A percentile compares a stretch with the other conserved stretches of the same genome.
Evolutionary conservation across 2,329 filamentous ascomycete species (phyloP).

Genomic region (Aspergillus sp.): DNA sequence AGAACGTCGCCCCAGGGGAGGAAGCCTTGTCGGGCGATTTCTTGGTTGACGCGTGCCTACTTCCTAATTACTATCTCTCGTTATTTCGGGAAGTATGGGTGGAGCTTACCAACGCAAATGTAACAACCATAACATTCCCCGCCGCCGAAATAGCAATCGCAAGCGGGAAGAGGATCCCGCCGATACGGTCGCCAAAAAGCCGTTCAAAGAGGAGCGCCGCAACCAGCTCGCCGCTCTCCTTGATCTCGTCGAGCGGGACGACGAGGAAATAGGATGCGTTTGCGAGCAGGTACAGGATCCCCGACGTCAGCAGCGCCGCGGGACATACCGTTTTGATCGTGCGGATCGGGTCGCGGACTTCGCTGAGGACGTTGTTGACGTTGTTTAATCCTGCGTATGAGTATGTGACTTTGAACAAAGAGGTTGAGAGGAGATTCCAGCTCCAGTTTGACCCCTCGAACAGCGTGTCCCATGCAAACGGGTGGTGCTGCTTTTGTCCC

Average conservation of each 20-base stretch:
- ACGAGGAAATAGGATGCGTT: conserved; percentile 69
- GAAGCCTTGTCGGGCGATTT: conserved; percentile 73
- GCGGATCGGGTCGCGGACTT: conserved; percentile 69
- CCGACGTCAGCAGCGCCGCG: conserved; percentile 64
- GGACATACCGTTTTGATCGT: conserved; percentile 67
- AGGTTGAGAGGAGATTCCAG: conserved; percentile 69
- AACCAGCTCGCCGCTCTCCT: conserved; percentile 68
- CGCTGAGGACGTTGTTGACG: conserved; percentile 72
- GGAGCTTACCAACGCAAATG: conserved; percentile 71
- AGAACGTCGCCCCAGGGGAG: conserved; percentile 66
- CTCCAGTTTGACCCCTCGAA: conserved; percentile 72
- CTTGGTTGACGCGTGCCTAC: conserved; percentile 71
- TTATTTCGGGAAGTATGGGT: no score
- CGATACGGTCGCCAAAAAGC: conserved; percentile 64
- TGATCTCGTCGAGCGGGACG: conserved; percentile 69
- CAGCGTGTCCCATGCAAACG: conserved; percentile 55
- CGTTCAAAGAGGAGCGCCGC: conserved; percentile 70
- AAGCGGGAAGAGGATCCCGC: conserved; percentile 62
- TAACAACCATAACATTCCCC: conserved; percentile 70
- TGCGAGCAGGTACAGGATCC: conserved; percentile 67
- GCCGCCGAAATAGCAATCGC: conserved; percentile 69
- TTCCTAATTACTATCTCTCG: no score
- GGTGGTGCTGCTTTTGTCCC: background rate
- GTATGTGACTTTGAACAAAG: conserved; percentile 67
- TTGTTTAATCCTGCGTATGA: conserved; percentile 70